Evolutionary conservation across 2,329 filamentous ascomycete genomes (phyloP).

Genomic region (Rutstroemia sp.): DNA sequence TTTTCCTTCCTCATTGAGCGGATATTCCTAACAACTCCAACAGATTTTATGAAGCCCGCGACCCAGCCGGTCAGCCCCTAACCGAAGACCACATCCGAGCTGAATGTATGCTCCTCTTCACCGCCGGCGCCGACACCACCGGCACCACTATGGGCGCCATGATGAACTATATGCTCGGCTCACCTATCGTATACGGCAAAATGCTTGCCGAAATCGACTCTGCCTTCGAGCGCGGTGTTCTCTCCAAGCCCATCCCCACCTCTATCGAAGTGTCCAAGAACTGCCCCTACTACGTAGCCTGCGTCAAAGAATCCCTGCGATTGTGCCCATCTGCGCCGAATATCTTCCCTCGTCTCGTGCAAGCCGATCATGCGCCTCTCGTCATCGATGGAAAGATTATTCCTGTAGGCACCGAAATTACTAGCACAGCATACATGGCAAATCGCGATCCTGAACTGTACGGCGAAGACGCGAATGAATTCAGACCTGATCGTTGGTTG

Average conservation of each 20-base stretch:
- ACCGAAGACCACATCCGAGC: constrained; percentile 4
- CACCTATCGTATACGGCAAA: not conserved
- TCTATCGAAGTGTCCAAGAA: constrained; percentile 1
- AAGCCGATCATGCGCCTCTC: not conserved
- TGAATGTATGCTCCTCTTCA: constrained; percentile 2
- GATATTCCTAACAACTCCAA: not conserved
- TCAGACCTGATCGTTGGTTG: constrained; percentile 6
- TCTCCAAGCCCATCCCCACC: not conserved
- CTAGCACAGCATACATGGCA: constrained; percentile 5
- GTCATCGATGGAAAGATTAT: constrained; percentile 4
- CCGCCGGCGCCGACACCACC: constrained; percentile 5
- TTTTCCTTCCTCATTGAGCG: not conserved
- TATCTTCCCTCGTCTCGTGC: constrained; percentile 2
- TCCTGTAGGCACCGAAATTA: constrained; percentile 1
- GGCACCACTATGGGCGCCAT: constrained; percentile 4
- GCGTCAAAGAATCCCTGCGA: constrained; percentile 4
- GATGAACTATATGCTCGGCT: constrained; percentile 1
- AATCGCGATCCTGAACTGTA: constrained; percentile 3
- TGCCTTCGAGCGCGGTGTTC: not conserved
- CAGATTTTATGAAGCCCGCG: constrained; percentile 4
- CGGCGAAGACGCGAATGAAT: constrained; percentile 4
- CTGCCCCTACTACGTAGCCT: constrained; percentile 6
- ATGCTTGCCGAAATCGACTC: constrained; percentile 1
- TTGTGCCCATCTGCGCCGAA: constrained; percentile 4
- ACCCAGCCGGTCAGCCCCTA: not conserved